phyloP scores from a whole-genome alignment of 306 rosid genomes.

The Alnus rubra region DNA sequence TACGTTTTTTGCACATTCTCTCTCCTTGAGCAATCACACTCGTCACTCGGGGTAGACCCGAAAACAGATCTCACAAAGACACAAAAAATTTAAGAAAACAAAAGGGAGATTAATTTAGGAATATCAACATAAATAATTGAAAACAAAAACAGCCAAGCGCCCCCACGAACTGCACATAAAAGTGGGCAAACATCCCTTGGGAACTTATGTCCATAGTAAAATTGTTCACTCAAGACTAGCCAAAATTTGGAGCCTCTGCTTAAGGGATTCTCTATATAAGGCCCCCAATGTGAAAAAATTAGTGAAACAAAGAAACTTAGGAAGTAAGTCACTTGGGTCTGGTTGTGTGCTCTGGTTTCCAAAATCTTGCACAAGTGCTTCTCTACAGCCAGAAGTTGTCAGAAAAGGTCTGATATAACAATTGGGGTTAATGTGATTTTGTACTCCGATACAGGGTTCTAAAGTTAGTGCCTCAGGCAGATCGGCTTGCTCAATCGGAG shows the following conservation, averaged over 20 bases:
- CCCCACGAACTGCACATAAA: conserved; percentile 31
- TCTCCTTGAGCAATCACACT: conserved; percentile 14
- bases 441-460: conserved; percentile 31
- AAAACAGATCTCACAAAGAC: conserved; percentile 23
- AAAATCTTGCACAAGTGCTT: conserved; percentile 48
- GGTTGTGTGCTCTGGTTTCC: conserved; percentile 45
- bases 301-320: conserved; percentile 21
- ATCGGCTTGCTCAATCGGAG: conserved; percentile 38
- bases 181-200: conserved; percentile 28
- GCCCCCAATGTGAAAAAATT: conserved; percentile 41
- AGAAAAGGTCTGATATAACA: conserved; percentile 48
- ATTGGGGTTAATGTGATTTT: conserved; percentile 38
- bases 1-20: conserved; percentile 7
- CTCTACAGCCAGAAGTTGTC: conserved; percentile 50
- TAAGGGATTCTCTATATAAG: conserved; percentile 41
- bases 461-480: conserved; percentile 50
- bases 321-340: conserved; percentile 42
- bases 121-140: conserved; percentile 20
- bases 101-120: conserved; percentile 12
- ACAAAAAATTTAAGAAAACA: neutral
- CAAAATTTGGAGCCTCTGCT: conserved; percentile 62
- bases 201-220: conserved; percentile 42
- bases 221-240: conserved; percentile 43
- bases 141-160: conserved; percentile 32
- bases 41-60: conserved; percentile 19